A percentile compares a stretch with the other conserved stretches of the same genome.
Evolutionary conservation across 208 protist species (phyloP).

Genomic region (Acanthamoeba sp.): DNA sequence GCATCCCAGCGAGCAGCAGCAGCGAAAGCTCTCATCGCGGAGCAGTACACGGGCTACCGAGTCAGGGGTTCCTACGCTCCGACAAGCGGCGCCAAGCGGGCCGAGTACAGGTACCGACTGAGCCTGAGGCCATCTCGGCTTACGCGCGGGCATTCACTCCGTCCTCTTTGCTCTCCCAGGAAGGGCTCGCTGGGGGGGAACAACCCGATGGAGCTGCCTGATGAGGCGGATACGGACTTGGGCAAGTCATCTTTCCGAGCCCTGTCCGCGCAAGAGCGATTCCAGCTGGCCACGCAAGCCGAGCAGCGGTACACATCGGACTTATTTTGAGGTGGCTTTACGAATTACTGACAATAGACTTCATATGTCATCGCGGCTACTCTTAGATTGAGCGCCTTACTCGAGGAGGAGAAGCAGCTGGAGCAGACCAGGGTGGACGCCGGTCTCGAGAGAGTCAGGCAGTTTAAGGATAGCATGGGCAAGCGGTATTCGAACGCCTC

Average conservation of each 20-base stretch:
- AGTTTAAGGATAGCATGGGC: constrained; percentile 33
- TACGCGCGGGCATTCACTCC: too few species aligned
- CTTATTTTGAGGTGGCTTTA: too few species aligned
- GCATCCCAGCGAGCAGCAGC: constrained; percentile 2
- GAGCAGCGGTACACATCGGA: constrained; percentile 43
- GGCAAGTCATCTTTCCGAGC: background rate
- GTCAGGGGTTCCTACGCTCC: background rate
- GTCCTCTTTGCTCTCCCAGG: background rate
- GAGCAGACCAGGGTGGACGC: background rate
- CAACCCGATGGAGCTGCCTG: constrained; percentile 6
- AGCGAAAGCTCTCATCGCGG: constrained; percentile 1
- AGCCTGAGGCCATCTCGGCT: too few species aligned
- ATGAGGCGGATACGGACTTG: background rate
- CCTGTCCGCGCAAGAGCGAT: background rate
- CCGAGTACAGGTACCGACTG: background rate
- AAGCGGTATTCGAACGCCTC: background rate
- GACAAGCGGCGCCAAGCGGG: background rate
- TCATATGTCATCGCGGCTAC: background rate
- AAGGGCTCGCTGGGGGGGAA: background rate
- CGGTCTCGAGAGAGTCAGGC: background rate
- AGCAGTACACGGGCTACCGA: constrained; percentile 43
- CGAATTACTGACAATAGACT: background rate
- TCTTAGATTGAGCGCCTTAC: background rate
- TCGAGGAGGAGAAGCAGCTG: background rate
- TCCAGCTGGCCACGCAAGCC: constrained; percentile 6